Evolutionary conservation across 2,329 filamentous ascomycete genomes (phyloP).

Genomic region (Fusarium tuaranense): DNA sequence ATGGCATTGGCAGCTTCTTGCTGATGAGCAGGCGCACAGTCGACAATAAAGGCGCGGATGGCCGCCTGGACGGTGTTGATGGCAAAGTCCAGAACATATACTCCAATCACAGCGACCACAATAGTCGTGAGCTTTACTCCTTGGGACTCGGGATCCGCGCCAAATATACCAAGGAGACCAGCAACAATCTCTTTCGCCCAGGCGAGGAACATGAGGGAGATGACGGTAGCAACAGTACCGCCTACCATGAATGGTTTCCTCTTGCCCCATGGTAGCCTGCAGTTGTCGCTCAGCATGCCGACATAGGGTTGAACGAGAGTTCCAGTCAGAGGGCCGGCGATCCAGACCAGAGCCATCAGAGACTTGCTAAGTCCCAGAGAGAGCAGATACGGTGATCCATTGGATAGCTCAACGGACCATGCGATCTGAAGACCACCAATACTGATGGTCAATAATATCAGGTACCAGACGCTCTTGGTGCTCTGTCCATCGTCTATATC

Average conservation of each 20-base stretch:
- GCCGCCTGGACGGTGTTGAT: slow-evolving; percentile 98
- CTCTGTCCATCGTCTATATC: slow-evolving; percentile 58
- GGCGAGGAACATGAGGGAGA: slow-evolving; percentile 76
- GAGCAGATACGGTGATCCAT: slow-evolving; percentile 87
- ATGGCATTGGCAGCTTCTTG: slow-evolving; percentile 95
- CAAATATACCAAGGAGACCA: slow-evolving; percentile 76
- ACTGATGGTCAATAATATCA: slow-evolving; percentile 86
- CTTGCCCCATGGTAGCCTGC: slow-evolving; percentile 79
- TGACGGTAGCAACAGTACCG: slow-evolving; percentile 74
- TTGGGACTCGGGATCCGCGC: slow-evolving; percentile 73
- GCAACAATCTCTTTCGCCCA: slow-evolving; percentile 81
- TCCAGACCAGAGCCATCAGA: slow-evolving; percentile 86
- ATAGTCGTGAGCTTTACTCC: slow-evolving; percentile 76
- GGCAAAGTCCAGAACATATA: slow-evolving; percentile 92
- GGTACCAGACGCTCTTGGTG: slow-evolving; percentile 86
- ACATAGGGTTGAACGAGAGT: slow-evolving; percentile 86
- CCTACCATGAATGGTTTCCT: slow-evolving; percentile 85
- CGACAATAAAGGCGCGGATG: slow-evolving; percentile 92
- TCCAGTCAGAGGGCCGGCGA: slow-evolving; percentile 82
- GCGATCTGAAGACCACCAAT: slow-evolving; percentile 93
- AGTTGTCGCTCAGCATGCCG: slow-evolving; percentile 84
- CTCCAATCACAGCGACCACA: slow-evolving; percentile 82
- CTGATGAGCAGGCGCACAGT: slow-evolving; percentile 91
- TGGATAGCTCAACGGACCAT: slow-evolving; percentile 95
- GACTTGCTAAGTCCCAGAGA: slow-evolving; percentile 87